Base-by-base conservation (phyloP, 1,139 yeast genomes). In the Wickerhamomyces sp. region DNA sequence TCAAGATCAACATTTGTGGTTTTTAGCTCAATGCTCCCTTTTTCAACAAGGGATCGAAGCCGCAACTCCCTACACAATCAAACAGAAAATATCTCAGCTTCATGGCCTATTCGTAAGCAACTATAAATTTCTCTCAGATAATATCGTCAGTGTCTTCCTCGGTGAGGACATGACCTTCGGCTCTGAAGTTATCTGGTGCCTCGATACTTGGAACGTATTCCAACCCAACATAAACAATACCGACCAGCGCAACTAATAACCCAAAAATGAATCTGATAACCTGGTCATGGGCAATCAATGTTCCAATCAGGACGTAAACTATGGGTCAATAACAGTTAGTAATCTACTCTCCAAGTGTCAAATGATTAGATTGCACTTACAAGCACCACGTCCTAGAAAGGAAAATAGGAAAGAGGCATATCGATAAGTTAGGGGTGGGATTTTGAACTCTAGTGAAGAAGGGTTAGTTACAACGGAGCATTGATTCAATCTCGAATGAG, bases 401-500 rank as follows among this genome's bases (percentile, higher is more conserved):
- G 95, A 86, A 63, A 85, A 86, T 55, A 86, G 70, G 59, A 90
- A 89, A 2, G 95, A 85, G 18, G 85, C 93, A 61, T 82, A 88
- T 13, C 79, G 75, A 55, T 79, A 75, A 10, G 90, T 78, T 54
- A 80, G 78, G 2, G 87, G 77, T 6, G 88, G 88, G 42, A 81
- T 78, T 54, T 75, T 70, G 60, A 83, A 82, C 60, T 84, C 91
- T 63, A 57, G 7, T 6, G 23, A 18, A 41, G 36, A 6, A 27
- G 7, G 10, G 36, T 41, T 35, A 44, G 43, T 41, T 32, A 10
- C 13, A 11, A 10, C 10, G 6, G 31, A 29, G 31, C 13, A 29
- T 18, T 5, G 23, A 18, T 18, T 18, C 4, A 18, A 18, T 18
- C 23, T 18, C 23, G 23, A 18, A 18, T 18, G 23, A 18, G 23